Evolutionary conservation across 1,284 basidiomycete species (phyloP).

Genomic region (Sparassis latifolia): DNA sequence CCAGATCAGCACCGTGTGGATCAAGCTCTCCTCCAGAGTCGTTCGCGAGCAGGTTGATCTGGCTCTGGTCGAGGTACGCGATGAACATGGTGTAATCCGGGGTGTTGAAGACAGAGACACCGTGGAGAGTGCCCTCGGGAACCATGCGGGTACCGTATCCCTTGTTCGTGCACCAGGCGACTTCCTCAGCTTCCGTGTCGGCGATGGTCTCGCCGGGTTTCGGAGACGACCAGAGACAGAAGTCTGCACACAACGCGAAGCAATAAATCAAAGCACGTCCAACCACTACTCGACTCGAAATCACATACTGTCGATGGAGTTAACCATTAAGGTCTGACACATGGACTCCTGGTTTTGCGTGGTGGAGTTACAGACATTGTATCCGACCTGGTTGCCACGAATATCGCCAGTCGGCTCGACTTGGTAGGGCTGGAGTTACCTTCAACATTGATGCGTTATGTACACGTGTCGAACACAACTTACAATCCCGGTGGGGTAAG

Average conservation of each 20-base stretch:
- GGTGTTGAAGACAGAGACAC: constrained; percentile 61
- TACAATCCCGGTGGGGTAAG: constrained; percentile 36
- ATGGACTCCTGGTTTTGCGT: constrained; percentile 52
- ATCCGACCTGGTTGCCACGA: constrained; percentile 56
- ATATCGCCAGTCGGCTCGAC: constrained; percentile 41
- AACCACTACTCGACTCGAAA: constrained; percentile 17
- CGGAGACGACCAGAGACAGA: constrained; percentile 57
- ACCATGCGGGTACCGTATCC: constrained; percentile 62
- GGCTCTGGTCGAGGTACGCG: constrained; percentile 56
- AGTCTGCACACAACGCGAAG: constrained; percentile 32
- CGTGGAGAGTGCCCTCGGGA: constrained; percentile 53
- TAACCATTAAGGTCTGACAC: constrained; percentile 60
- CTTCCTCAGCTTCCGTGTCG: constrained; percentile 59
- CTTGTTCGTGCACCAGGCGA: constrained; percentile 71
- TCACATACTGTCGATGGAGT: constrained; percentile 38
- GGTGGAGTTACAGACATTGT: constrained; percentile 67
- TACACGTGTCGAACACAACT: not conserved
- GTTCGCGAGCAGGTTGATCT: constrained; percentile 43
- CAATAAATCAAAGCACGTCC: constrained; percentile 6
- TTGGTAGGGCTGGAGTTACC: constrained; percentile 42
- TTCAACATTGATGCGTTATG: not conserved
- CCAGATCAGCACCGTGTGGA: constrained; percentile 38
- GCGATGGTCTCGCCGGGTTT: constrained; percentile 44
- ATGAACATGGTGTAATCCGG: constrained; percentile 60
- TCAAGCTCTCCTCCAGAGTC: constrained; percentile 70